Evolutionary conservation across 352 stramenopile species (phyloP).

Genomic region (Pythium guiyangense): DNA sequence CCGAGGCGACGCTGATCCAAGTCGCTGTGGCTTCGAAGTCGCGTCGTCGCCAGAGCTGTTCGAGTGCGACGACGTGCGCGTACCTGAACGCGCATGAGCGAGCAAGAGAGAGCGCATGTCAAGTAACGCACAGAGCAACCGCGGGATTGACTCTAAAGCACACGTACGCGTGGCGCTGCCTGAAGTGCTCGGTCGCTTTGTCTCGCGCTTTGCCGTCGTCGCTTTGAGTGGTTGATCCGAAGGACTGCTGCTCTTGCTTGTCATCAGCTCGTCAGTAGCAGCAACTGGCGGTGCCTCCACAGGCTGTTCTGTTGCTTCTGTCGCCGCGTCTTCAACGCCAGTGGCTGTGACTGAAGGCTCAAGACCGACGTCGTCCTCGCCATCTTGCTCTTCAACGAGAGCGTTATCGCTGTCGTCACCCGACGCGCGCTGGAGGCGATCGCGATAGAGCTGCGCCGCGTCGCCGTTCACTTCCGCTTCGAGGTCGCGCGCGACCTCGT

Average conservation of each 20-base stretch:
- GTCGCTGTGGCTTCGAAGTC: not conserved
- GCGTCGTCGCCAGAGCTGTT: not conserved
- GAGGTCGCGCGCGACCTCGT: constrained; percentile 46
- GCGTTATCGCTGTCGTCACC: not conserved
- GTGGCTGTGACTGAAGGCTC: not conserved
- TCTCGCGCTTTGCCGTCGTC: not conserved
- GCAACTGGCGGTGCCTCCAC: not conserved
- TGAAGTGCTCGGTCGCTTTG: constrained; percentile 1
- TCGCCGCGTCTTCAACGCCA: not conserved
- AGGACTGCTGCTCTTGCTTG: not conserved
- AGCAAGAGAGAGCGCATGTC: not conserved
- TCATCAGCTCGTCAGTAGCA: not conserved
- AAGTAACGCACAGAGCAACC: not conserved
- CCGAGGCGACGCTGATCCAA: not conserved
- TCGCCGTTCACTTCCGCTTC: constrained; percentile 41
- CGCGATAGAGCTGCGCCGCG: constrained; percentile 29
- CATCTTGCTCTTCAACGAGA: not conserved
- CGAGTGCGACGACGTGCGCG: not conserved
- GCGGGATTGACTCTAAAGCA: not conserved
- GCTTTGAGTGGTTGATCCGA: not conserved
- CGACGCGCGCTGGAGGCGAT: constrained; percentile 17
- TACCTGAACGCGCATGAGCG: not conserved
- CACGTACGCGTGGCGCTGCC: not conserved
- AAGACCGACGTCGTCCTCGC: not conserved
- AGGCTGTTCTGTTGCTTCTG: not conserved